Base-by-base conservation (phyloP, 2,329 filamentous ascomycete species). In the Penicillium sp. region DNA sequence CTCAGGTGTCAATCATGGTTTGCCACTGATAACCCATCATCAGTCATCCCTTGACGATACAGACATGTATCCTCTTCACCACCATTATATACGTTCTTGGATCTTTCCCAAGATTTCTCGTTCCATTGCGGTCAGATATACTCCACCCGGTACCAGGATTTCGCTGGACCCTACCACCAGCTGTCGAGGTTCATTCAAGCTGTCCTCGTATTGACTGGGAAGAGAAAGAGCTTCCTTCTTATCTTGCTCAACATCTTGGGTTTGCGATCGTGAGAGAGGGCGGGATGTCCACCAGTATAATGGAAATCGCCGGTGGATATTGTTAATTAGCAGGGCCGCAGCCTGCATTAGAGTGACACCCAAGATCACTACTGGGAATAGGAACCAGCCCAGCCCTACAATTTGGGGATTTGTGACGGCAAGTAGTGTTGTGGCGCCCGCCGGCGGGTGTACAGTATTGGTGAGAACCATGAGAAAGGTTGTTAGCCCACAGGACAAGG, bases 361-460 rank as follows among this genome's bases (percentile, higher is more conserved):
- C 22, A 91, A 74, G 37, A 88, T 52, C 19, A 90, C 79, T 6
- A 90, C 75, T 0, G 86, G 84, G 6, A 91, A 69, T 13, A 90
- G 73, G 58, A 81, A 84, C 90, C 89, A 92, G n/a, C 88, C 88
- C 11, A 91, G 71, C 0, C 67, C 63, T 10, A 44, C 56, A 8
- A 55, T 62, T 31, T 80, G 77, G 1, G 86, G 75, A 1, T 78
- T 75, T 2, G 80, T 75, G 56, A 88, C 86, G 0, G 88, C 87
- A 26, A 92, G 75, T 1, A 93, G 74, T 0, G 88, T 89, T 0
- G 89, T 92, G 9, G 89, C 89, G 5, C 90, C 89, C 0, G 88
- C 89, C 0, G 89, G 90, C 0, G 89, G 89, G 63, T 92, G 88
- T 0, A 90, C 80, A 0, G 88, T 91, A 52, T 87, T 87, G 1